Evolutionary conservation across 805 yeast species (phyloP).

Genomic region (Metschnikowia corniflorae): DNA sequence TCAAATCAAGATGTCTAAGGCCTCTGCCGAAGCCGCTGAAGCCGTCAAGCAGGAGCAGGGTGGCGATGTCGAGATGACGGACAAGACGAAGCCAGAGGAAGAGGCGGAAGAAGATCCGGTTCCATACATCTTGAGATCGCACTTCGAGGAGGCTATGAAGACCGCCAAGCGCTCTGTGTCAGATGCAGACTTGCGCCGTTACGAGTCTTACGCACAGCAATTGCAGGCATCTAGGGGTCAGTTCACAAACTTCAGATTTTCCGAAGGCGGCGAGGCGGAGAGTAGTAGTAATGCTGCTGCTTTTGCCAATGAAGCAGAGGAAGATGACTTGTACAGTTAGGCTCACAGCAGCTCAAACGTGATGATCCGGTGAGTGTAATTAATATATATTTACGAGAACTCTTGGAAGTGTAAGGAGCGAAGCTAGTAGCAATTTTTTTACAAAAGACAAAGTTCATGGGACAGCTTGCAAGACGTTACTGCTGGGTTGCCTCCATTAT

Average conservation of each 20-base stretch:
- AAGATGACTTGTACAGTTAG: slow-evolving; percentile 29
- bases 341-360: too few species aligned
- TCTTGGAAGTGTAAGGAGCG: too few species aligned
- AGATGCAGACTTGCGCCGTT: slow-evolving; percentile 96
- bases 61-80: slow-evolving; percentile 49
- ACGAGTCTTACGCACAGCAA: slow-evolving; percentile 97
- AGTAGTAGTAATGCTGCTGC: slow-evolving; percentile 32
- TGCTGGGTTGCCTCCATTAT: too few species aligned
- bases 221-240: slow-evolving; percentile 95
- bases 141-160: slow-evolving; percentile 99
- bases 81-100: slow-evolving; percentile 30
- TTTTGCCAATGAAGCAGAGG: slow-evolving; percentile 46
- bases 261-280: slow-evolving; percentile 28
- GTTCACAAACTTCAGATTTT: slow-evolving; percentile 83
- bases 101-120: slow-evolving; percentile 87
- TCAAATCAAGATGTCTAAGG: slow-evolving; percentile 30
- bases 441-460: too few species aligned
- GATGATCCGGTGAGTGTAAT: too few species aligned
- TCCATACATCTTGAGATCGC: slow-evolving; percentile 89
- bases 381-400: too few species aligned
- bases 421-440: too few species aligned
- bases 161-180: slow-evolving; percentile 97
- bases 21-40: slow-evolving; percentile 37
- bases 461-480: too few species aligned
- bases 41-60: slow-evolving; percentile 26